Evolutionary conservation across 1,139 yeast genomes (phyloP).

Genomic region (Blastobotrys raffinosifermentans): DNA sequence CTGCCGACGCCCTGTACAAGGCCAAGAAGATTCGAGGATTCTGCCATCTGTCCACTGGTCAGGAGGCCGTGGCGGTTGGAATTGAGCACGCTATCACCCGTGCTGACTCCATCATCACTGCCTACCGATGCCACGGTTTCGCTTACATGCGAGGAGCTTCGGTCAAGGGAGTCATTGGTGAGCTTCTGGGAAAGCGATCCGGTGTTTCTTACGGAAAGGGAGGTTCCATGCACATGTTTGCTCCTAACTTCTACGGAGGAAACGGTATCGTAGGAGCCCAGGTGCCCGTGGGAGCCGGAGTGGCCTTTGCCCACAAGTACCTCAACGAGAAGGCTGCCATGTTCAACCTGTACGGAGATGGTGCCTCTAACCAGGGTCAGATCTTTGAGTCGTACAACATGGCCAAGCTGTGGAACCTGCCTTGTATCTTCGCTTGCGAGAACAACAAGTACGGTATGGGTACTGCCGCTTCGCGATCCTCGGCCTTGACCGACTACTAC

Average conservation of each 20-base stretch:
- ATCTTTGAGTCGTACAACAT: constrained; percentile 95
- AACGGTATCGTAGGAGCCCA: constrained; percentile 99
- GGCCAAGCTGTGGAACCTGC: constrained; percentile 98
- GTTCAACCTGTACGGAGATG: constrained; percentile 93
- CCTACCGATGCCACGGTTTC: constrained; percentile 98
- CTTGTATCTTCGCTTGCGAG: constrained; percentile 92
- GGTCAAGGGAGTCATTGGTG: constrained; percentile 86
- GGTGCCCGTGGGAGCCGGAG: constrained; percentile 96
- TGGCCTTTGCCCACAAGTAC: constrained; percentile 96
- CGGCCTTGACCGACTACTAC: constrained; percentile 94
- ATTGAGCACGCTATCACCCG: constrained; percentile 88
- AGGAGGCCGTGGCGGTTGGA: constrained; percentile 98
- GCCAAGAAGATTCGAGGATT: constrained; percentile 98
- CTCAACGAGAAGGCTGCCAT: constrained; percentile 68
- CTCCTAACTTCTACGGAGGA: constrained; percentile 95
- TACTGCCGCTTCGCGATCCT: constrained; percentile 93
- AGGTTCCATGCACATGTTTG: constrained; percentile 99
- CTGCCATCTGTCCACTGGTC: constrained; percentile 98
- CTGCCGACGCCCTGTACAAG: constrained; percentile 94
- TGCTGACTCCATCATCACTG: constrained; percentile 85
- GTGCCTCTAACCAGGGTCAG: constrained; percentile 99
- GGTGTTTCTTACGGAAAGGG: constrained; percentile 98
- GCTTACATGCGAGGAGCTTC: constrained; percentile 94
- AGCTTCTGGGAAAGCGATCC: constrained; percentile 90
- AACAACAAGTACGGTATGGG: constrained; percentile 99